These are phyloP conservation scores for Neonectria punicea DNA, from an alignment of 2,329 filamentous ascomycete genomes.

Conservation along the genomic window DNA sequence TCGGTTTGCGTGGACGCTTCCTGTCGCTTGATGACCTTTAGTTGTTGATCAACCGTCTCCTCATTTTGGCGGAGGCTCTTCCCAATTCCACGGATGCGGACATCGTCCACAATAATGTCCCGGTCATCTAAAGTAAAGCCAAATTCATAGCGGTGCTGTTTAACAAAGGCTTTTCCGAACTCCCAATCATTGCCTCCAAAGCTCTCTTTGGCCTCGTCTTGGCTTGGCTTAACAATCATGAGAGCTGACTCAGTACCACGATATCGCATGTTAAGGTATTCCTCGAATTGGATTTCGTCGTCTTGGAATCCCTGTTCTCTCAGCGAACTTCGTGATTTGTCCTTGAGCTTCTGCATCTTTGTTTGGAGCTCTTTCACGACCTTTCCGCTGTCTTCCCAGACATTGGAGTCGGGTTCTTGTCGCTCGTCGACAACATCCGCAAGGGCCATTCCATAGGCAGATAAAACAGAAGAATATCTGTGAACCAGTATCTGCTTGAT, in stretches of 20 bases:
- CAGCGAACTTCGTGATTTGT: conserved; percentile 75
- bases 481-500: conserved; percentile 89
- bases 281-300: conserved; percentile 82
- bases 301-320: conserved; percentile 82
- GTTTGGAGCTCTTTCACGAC: conserved; percentile 70
- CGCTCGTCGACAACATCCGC: conserved; percentile 93
- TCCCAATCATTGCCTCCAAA: conserved; percentile 78
- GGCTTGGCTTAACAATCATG: conserved; percentile 83
- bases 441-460: conserved; percentile 91
- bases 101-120: conserved; percentile 91
- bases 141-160: conserved; percentile 91
- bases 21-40: conserved; percentile 74
- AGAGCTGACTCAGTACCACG: conserved; percentile 89
- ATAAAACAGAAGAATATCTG: conserved; percentile 87
- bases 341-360: conserved; percentile 83
- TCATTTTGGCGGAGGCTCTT: conserved; percentile 85
- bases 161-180: conserved; percentile 85
- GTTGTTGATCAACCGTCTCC: conserved; percentile 85
- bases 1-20: conserved; percentile 67
- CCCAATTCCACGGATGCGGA: conserved; percentile 87
- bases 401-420: conserved; percentile 77
- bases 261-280: conserved; percentile 95
- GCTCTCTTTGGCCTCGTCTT: conserved; percentile 67
- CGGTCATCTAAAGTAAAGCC: conserved; percentile 87
- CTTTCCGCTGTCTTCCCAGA: conserved; percentile 69